phyloP scores from a whole-genome alignment of 352 stramenopile species.

The Phytophthora sp. region DNA sequence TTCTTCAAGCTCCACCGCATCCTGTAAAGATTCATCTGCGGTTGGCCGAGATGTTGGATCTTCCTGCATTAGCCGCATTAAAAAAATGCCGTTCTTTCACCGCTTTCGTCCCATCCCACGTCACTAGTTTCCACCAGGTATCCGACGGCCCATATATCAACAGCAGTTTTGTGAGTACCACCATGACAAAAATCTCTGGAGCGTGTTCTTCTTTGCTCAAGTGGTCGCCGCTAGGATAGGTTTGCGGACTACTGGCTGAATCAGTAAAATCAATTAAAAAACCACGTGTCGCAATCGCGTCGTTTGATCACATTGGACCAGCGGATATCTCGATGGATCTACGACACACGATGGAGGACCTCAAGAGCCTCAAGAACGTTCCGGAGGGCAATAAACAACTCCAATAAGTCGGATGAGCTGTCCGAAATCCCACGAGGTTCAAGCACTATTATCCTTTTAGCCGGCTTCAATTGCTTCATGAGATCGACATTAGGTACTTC shows the following conservation, averaged over 20 bases:
- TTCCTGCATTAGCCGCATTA: constrained; percentile 5
- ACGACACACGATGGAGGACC: no score
- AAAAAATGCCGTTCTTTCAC: constrained; percentile 9
- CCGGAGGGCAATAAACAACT: no score
- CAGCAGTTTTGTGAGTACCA: constrained; percentile 23
- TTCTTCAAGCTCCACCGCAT: constrained; percentile 16
- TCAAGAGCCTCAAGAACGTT: no score
- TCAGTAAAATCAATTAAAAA: no score
- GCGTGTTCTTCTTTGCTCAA: no score
- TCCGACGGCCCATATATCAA: constrained; percentile 30
- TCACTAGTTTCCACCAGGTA: constrained; percentile 27
- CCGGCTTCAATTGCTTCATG: neutral
- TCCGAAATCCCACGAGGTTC: constrained; percentile 13
- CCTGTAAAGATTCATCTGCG: constrained; percentile 19
- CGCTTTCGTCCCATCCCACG: constrained; percentile 12
- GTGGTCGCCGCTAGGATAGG: no score
- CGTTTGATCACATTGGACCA: no score
- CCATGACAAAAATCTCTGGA: no score
- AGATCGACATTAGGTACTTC: constrained; percentile 22
- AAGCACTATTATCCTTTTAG: constrained; percentile 10
- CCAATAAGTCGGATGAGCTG: constrained; percentile 8
- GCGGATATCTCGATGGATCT: no score
- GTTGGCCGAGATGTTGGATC: constrained; percentile 19
- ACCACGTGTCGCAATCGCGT: no score
- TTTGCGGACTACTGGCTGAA: no score